These are phyloP conservation scores for Mycena chlorophos DNA, from an alignment of 768 basidiomycete genomes.

Conservation along the genomic window DNA sequence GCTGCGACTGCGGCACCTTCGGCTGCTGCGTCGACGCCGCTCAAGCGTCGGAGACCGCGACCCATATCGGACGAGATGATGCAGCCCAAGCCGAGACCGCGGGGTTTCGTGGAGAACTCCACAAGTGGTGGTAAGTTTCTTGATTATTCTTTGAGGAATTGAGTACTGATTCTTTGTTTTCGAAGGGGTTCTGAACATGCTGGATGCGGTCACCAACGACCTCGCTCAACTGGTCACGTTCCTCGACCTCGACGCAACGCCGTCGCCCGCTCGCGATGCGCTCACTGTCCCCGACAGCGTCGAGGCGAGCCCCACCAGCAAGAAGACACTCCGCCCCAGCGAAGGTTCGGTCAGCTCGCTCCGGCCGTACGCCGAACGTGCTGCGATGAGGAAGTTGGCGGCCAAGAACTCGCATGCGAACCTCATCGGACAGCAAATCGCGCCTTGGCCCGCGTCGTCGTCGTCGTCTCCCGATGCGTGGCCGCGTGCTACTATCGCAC, in stretches of 20 bases:
- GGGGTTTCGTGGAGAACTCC: conserved; percentile 57
- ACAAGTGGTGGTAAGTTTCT: conserved; percentile 48
- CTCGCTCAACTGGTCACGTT: conserved; percentile 75
- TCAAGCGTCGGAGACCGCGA: conserved; percentile 50
- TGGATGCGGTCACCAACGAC: conserved; percentile 81
- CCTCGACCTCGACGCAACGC: conserved; percentile 82
- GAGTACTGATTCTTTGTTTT: conserved; percentile 1
- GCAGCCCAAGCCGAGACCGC: conserved; percentile 29
- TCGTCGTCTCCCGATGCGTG: conserved; percentile 37
- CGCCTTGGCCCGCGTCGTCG: conserved; percentile 70
- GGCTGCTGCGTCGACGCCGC: conserved; percentile 38
- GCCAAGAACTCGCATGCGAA: conserved; percentile 6
- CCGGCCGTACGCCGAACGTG: conserved; percentile 45
- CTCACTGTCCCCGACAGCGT: conserved; percentile 20
- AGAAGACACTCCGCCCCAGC: conserved; percentile 29
- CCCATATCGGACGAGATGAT: conserved; percentile 56
- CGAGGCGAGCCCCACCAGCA: conserved; percentile 34
- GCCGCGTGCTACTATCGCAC: conserved; percentile 15
- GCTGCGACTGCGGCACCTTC: conserved; percentile 32
- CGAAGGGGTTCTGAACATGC: conserved; percentile 60
- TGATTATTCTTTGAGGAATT: conserved; percentile 1
- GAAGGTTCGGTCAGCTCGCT: conserved; percentile 48
- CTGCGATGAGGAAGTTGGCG: conserved; percentile 24
- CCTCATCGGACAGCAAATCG: conserved; percentile 56
- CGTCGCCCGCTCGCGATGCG: conserved; percentile 34